Base-by-base conservation (phyloP, 2,329 filamentous ascomycete species). In the Thielaviopsis ethacetica region DNA sequence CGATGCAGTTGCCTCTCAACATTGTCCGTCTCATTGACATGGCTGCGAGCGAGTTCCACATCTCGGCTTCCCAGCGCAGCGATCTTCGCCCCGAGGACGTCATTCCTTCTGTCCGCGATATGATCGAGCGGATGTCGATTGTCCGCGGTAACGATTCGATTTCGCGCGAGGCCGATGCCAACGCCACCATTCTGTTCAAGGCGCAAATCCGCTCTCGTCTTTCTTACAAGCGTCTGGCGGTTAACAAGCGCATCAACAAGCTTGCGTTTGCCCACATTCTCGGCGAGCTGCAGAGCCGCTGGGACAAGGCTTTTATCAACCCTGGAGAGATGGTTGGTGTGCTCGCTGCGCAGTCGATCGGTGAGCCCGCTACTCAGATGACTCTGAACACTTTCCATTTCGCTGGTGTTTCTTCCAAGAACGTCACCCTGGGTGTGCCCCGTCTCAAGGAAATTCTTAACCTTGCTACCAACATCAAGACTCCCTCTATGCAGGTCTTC, bases 331-430 rank as follows among this genome's bases (percentile, higher is more conserved):
- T 98, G 93, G 93, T 98, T 59, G 93, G 93, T 74, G 93, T 98
- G 22, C 76, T 98, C 67, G 93, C 93, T 63, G 93, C 94, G 6
- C 93, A 98, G 74, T 98, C 93, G 34, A 98, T 98, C 69, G 93
- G 93, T 75, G 93, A 98, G 72, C 93, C 93, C 49, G 94, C 93
- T 22, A 98, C 93, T 1, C 93, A 98, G 77, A 98, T 98, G 93
- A 98, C 93, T 1, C 76, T 98, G 62, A 98, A 98, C 75, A 98
- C 93, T 24, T 98, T 98, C 86, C 93, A 98, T 78, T 98, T 98
- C 71, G 91, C 93, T 71, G 93, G 93, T 95, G 90, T 98, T 62
- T 95, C 94, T 44, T 95, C 91, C 24, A 98, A 98, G 85, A 98
- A 98, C 78, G 91, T 98, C 59, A 98, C 93, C 0, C 84, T 98